A percentile compares a stretch with the other conserved stretches of the same genome.
phyloP scores from a whole-genome alignment of 192 early-diverging fungal genomes.

The Gryganskiella cystojenkinii region DNA sequence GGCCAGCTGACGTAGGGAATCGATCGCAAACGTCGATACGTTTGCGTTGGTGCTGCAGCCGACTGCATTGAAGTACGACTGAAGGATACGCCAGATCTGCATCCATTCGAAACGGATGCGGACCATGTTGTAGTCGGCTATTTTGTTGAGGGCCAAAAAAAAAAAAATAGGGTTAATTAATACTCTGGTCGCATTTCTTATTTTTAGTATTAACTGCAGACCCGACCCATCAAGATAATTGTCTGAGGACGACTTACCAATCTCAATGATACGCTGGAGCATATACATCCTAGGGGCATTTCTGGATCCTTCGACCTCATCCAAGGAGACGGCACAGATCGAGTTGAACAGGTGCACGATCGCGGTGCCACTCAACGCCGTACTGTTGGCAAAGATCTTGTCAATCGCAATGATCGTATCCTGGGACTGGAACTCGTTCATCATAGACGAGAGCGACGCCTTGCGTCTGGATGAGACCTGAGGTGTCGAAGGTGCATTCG shows the following conservation, averaged over 20 bases:
- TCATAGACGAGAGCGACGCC: constrained; percentile 50
- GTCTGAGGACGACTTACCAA: constrained; percentile 61
- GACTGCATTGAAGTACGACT: constrained; percentile 86
- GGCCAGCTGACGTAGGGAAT: constrained; percentile 90
- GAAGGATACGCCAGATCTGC: constrained; percentile 88
- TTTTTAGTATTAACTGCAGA: no score
- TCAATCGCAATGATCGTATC: constrained; percentile 88
- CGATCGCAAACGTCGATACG: constrained; percentile 89
- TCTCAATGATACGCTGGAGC: constrained; percentile 94
- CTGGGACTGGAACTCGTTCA: constrained; percentile 77
- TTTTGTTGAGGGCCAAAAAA: background rate
- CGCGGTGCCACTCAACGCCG: constrained; percentile 79
- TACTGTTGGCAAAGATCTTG: constrained; percentile 86
- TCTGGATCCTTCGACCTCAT: constrained; percentile 80
- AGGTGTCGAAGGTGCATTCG: constrained; percentile 18
- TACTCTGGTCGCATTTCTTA: no score
- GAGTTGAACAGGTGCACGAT: constrained; percentile 91
- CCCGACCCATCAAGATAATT: no score
- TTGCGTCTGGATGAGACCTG: constrained; percentile 44
- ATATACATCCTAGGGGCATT: constrained; percentile 85
- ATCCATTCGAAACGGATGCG: constrained; percentile 96
- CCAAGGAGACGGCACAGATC: constrained; percentile 87
- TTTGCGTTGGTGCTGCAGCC: constrained; percentile 81
- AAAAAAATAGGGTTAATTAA: background rate
- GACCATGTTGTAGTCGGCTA: constrained; percentile 94